These are phyloP conservation scores for Phytopythium boreale DNA, from an alignment of 352 stramenopile genomes.

Conservation along the genomic window DNA sequence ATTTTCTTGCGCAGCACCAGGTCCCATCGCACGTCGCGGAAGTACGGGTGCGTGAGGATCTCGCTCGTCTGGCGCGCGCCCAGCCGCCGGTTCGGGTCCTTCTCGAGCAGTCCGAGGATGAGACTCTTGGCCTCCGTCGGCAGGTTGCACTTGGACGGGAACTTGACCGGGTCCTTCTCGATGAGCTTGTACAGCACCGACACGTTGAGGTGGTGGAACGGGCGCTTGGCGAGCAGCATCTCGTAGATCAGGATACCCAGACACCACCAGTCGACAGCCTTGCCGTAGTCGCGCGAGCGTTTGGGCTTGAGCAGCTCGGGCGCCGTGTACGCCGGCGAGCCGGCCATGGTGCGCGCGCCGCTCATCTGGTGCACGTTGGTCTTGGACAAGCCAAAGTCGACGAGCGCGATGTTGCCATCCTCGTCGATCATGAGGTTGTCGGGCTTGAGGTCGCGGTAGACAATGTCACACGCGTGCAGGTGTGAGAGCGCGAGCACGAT, in stretches of 20 bases:
- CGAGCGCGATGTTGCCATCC: slow-evolving; percentile 92
- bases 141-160: slow-evolving; percentile 72
- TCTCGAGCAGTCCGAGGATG: slow-evolving; percentile 78
- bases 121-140: slow-evolving; percentile 65
- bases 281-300: slow-evolving; percentile 81
- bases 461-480: slow-evolving; percentile 92
- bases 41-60: slow-evolving; percentile 83
- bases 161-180: slow-evolving; percentile 85
- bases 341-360: slow-evolving; percentile 81
- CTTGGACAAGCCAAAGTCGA: slow-evolving; percentile 94
- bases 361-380: slow-evolving; percentile 87
- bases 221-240: slow-evolving; percentile 89
- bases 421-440: slow-evolving; percentile 96
- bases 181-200: slow-evolving; percentile 91
- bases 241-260: slow-evolving; percentile 90
- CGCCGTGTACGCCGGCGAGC: slow-evolving; percentile 78
- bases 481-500: slow-evolving; percentile 90
- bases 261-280: slow-evolving; percentile 87
- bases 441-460: slow-evolving; percentile 95
- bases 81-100: slow-evolving; percentile 79
- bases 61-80: slow-evolving; percentile 81
- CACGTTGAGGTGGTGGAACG: slow-evolving; percentile 90
- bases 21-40: slow-evolving; percentile 77
- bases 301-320: slow-evolving; percentile 83
- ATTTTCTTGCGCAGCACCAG: slow-evolving; percentile 83